Evolutionary conservation across 1,139 yeast genomes (phyloP), one percentile per base, ranked within the genome.

Genomic region (Lodderomyces pseudojiufengensis): DNA sequence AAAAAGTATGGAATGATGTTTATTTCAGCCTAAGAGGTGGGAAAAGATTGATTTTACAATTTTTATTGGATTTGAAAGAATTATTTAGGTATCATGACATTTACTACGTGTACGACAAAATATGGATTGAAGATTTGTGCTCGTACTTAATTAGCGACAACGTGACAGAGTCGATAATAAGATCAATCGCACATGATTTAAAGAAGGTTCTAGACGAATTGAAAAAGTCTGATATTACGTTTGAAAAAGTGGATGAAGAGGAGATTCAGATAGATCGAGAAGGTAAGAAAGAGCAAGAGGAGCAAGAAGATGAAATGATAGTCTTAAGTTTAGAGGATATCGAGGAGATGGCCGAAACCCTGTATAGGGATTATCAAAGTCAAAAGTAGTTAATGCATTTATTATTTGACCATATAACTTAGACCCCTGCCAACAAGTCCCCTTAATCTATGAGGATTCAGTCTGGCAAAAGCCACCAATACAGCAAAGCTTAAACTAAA

Each of bases 21-120:
- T 78, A 83, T 49, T 69, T 68, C 39, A 64, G 78, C 9, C 59
- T 92, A 30, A 59, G 83, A 36, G 77, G 77, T 13, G 97, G 97
- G 2, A 82, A 80, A 50, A 64, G 86, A 36, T 65, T 73, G 9
- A 69, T 90, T 0, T 61, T 88, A 29, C 73, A 75, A 45, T 63
- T 74, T 1, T 55, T 90, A 25, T 59, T 88, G 25, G 76, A 71
- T 15, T 58, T 79, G 10, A 74, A 84, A 46, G 90, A 84, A 50
- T 59, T 84, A n/a, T 88, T 88, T 57, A 72, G 96, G 40, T 81
- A 65, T 48, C 92, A 85, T 51, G 97, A 90, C 47, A 74, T 84
- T n/a, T 88, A 88, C 55, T 84, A 84, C 51, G 90, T 87, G 8
- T 92, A 92, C 56, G 85, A 85, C 50, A 80, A 79, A 50, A 73